Evolutionary conservation across 2,329 filamentous ascomycete species (phyloP), one percentile per base, ranked within the genome.

Genomic region (Phaeosphaeria sp.): DNA sequence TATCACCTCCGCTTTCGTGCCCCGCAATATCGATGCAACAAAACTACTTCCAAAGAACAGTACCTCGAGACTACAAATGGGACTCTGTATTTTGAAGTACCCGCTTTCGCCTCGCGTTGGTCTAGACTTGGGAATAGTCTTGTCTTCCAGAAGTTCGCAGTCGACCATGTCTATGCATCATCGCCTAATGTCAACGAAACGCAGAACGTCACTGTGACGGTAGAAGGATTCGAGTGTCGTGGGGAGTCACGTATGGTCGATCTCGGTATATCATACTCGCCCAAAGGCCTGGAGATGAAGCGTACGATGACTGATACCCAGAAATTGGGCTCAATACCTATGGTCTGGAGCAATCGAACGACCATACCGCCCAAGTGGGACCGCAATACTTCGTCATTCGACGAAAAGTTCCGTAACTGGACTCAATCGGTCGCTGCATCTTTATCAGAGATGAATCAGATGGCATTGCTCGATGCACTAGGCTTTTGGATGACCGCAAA

Each of bases 21-120:
- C 20, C 50, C 50, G 17, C 50, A 52, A 18, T 43, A 43, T 6
- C 18, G 20, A 27, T 52, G 50, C 39, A 43, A 33, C n/a, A 44
- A 7, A 3, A 43, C 21, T 15, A 23, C 18, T 13, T 30, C 10
- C 23, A 4, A 18, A 52, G 13, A 42, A 7, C 10, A 42, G 10
- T 36, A 36, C 18, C 18, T n/a, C 15, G 6, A 18, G 7, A 23
- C 18, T 9, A 27, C 25, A 9, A 27, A 27, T 27, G 30, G 15
- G 18, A 33, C 18, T 23, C 11, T 2, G 18, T 18, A 3, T 11
- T 41, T 6, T 41, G 36, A 41, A 13, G 36, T 15, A 15, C 36
- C 36, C 15, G 36, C 15, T 41, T 41, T 41, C 36, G 13, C 3
- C 13, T 41, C 36, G 25, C 25, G 25, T 27, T 27, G 25, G 25